A percentile compares a stretch with the other conserved stretches of the same genome.
phyloP scores from a whole-genome alignment of 2,329 filamentous ascomycete genomes.

The Periconia digitata region DNA sequence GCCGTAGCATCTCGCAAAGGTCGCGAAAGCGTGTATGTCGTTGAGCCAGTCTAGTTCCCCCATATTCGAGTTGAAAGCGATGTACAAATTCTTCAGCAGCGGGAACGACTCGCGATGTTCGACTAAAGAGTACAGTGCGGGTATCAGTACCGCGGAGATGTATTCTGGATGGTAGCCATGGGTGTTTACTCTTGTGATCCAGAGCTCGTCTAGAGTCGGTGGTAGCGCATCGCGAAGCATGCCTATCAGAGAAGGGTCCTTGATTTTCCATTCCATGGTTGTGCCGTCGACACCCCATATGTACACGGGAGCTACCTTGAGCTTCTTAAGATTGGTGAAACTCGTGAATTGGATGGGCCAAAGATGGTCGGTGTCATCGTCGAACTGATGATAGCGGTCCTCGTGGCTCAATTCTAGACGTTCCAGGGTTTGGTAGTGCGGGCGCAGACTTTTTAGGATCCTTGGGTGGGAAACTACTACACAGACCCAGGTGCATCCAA shows the following conservation, averaged over 20 bases:
- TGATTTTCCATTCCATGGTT: neutral
- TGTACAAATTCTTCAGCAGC: neutral
- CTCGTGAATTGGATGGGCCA: neutral
- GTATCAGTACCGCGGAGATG: neutral
- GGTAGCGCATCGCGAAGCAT: slow-evolving; percentile 4
- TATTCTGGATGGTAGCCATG: neutral
- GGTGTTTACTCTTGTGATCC: slow-evolving; percentile 3
- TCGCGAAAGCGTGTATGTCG: neutral
- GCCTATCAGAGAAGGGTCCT: neutral
- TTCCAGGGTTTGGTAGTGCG: slow-evolving; percentile 5
- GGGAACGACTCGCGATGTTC: neutral
- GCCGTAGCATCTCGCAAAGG: neutral
- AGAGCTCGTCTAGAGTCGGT: slow-evolving; percentile 6
- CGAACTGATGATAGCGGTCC: slow-evolving; percentile 3
- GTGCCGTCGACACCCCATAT: slow-evolving; percentile 5
- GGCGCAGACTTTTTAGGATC: slow-evolving; percentile 5
- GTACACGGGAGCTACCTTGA: slow-evolving; percentile 9
- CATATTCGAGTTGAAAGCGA: neutral
- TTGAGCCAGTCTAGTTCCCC: neutral
- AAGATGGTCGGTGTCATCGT: neutral
- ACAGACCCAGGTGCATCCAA: slow-evolving; percentile 3
- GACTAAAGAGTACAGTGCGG: neutral
- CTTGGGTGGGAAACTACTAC: neutral
- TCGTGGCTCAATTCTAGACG: slow-evolving; percentile 3
- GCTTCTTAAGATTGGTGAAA: slow-evolving; percentile 5